Percentiles rank a stretch among this genome's conserved stretches.
These are phyloP conservation scores for Tricholoma sp. DNA, from an alignment of 768 basidiomycete genomes.

Conservation along the genomic window DNA sequence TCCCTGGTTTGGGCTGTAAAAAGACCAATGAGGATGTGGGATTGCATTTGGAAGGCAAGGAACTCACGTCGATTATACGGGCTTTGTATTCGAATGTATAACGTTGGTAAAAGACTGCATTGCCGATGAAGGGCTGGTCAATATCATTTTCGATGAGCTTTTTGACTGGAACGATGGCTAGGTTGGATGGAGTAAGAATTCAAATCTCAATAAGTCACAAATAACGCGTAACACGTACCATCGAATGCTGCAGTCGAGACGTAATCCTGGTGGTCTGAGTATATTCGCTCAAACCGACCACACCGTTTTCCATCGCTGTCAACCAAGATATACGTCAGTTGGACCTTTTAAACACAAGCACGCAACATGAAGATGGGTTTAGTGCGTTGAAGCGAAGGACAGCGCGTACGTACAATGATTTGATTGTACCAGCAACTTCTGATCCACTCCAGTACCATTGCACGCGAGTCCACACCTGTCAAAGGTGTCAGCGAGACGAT, in stretches of 20 bases:
- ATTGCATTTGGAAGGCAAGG: neutral
- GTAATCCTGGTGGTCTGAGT: conserved; percentile 44
- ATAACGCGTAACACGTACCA: conserved; percentile 24
- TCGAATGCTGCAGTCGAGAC: conserved; percentile 41
- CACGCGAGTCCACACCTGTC: conserved; percentile 47
- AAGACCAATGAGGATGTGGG: too few relatives aligned
- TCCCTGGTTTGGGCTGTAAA: conserved; percentile 32
- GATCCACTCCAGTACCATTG: conserved; percentile 52
- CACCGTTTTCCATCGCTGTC: conserved; percentile 35
- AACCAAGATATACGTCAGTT: neutral
- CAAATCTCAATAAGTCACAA: neutral
- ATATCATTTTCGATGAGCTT: conserved; percentile 33
- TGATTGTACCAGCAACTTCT: conserved; percentile 40
- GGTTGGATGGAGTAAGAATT: neutral
- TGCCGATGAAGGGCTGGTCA: conserved; percentile 34
- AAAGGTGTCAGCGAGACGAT: neutral
- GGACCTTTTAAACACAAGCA: neutral
- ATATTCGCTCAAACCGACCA: conserved; percentile 43
- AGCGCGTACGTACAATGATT: conserved; percentile 40
- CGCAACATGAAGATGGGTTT: neutral
- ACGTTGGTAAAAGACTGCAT: conserved; percentile 41
- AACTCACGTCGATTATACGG: conserved; percentile 30
- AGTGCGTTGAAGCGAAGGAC: neutral
- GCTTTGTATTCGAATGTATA: conserved; percentile 34
- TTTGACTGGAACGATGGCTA: conserved; percentile 31